Evolutionary conservation across 495 filamentous ascomycete species (phyloP), one percentile per base, ranked within the genome.

Genomic region (Penicillium maclennaniae): DNA sequence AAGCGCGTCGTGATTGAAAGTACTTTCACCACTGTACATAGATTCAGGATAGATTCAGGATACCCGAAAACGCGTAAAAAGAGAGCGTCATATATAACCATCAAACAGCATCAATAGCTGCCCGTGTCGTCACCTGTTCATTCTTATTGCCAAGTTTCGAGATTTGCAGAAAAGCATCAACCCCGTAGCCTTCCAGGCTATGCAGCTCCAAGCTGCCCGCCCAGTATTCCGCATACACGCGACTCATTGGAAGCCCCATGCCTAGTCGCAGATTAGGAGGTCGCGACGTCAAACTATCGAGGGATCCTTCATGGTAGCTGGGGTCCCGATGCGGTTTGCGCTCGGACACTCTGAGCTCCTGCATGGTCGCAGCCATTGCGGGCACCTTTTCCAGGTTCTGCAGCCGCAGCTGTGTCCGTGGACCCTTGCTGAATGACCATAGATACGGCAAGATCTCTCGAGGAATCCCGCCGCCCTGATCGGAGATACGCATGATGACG

Each of bases 191-290:
- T 60, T 97, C 93, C 34, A 99, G 71, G 66, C 86, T 96, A 67
- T 97, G 93, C 54, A 97, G 63, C 65, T 96, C 90, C 21, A 99
- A 69, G 65, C 82, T 92, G 1, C 93, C 93, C 7, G 95, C 93
- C 93, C 93, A 99, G 70, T 97, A 98, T 69, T 99, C 92, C 15
- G 95, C 92, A 67, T 97, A 99, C 14, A 97, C 89, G 54, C 91
- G 82, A 55, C 89, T 95, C 76, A 97, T 87, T 0, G 93, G 95
- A 46, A 99, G 69, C 3, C 93, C 93, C 79, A 99, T 96, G 9
- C 93, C 95, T 10, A 99, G 77, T 1, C 91, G 80, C 48, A 99
- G 78, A 60, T 97, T 86, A 0, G 95, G 92, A 4, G 89, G 89
- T 17, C 93, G 79, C 50, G 83, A 87, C 1, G 88, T 87, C 21